Evolutionary conservation across 306 rosid species (phyloP).

Genomic region (Cucurbita ficifolia): DNA sequence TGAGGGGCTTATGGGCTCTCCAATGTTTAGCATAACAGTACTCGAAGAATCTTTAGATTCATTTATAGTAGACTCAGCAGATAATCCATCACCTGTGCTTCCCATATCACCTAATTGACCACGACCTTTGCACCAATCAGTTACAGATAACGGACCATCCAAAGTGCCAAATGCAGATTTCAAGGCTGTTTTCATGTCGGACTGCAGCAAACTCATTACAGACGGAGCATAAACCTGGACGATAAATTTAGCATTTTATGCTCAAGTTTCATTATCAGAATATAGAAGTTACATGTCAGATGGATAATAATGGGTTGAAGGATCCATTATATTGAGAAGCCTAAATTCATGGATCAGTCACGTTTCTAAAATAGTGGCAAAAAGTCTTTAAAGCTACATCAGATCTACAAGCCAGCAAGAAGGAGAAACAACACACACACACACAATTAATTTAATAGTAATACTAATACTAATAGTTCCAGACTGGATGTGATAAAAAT

Average conservation of each 20-base stretch:
- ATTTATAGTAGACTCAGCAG: slow-evolving; percentile 69
- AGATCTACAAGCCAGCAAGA: background rate
- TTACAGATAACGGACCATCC: slow-evolving; percentile 83
- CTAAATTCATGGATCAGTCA: background rate
- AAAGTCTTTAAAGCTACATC: background rate
- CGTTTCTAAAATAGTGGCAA: background rate
- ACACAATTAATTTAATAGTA: background rate
- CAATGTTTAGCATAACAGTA: slow-evolving; percentile 17
- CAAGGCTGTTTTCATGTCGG: slow-evolving; percentile 83
- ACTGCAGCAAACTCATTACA: slow-evolving; percentile 75
- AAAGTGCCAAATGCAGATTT: slow-evolving; percentile 75
- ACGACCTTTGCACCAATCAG: slow-evolving; percentile 97
- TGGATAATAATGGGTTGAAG: background rate
- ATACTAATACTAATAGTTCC: background rate
- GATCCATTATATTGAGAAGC: background rate
- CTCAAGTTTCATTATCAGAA: slow-evolving; percentile 7
- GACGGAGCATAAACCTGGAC: slow-evolving; percentile 79
- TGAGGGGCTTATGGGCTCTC: slow-evolving; percentile 86
- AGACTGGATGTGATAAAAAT: background rate
- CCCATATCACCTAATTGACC: slow-evolving; percentile 55
- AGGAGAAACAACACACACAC: background rate
- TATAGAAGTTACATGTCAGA: slow-evolving; percentile 1
- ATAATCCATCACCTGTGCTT: slow-evolving; percentile 52
- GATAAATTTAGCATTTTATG: slow-evolving; percentile 12
- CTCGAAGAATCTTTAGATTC: slow-evolving; percentile 72